Evolutionary conservation across 2,329 filamentous ascomycete species (phyloP).

Genomic region (Cladophialophora bantiana): DNA sequence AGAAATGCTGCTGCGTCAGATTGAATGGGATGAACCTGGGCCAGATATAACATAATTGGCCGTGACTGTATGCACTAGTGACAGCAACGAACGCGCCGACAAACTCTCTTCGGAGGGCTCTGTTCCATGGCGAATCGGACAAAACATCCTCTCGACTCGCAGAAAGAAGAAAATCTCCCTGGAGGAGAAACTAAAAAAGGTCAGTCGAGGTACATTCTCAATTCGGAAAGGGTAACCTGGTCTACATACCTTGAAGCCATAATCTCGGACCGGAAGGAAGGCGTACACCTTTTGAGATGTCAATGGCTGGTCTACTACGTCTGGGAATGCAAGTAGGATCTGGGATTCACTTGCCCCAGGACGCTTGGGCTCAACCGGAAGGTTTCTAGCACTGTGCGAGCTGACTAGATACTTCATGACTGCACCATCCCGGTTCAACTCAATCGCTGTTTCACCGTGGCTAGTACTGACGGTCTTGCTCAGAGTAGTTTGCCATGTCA

Average conservation of each 20-base stretch:
- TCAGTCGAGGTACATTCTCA: neutral
- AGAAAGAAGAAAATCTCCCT: constrained; percentile 20
- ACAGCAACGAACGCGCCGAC: constrained; percentile 19
- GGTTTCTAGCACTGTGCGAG: constrained; percentile 9
- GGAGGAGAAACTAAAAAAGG: constrained; percentile 16
- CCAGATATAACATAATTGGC: constrained; percentile 19
- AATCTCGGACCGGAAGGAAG: constrained; percentile 20
- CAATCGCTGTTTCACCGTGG: constrained; percentile 16
- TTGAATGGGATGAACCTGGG: constrained; percentile 19
- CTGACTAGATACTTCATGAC: constrained; percentile 16
- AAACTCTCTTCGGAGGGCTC: constrained; percentile 8
- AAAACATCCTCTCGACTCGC: constrained; percentile 19
- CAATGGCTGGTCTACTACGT: neutral
- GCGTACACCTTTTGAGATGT: constrained; percentile 21
- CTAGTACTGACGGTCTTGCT: constrained; percentile 11
- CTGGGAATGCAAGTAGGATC: constrained; percentile 21
- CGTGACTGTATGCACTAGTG: constrained; percentile 8
- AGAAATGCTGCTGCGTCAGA: constrained; percentile 3
- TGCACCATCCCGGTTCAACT: constrained; percentile 15
- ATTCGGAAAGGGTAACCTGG: neutral
- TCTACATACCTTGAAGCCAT: constrained; percentile 18
- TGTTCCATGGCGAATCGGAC: constrained; percentile 10
- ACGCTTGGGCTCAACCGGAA: constrained; percentile 12
- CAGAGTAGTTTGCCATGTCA: constrained; percentile 14
- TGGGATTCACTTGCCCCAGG: constrained; percentile 12